Conservation (phyloP, 306 rosid genomes). For the Cucurbita moschata region DNA sequence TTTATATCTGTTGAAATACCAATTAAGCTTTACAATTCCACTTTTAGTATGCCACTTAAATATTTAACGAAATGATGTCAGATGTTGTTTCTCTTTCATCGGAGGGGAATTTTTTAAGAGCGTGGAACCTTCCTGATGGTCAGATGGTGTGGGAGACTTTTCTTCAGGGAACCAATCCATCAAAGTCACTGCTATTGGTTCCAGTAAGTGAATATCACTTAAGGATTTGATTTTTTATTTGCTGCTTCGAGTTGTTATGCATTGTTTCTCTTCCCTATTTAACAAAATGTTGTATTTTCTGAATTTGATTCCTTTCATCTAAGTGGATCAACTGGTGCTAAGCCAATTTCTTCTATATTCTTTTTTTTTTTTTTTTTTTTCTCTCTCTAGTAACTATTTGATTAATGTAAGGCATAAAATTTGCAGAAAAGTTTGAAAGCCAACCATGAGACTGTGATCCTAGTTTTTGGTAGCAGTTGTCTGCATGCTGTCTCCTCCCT, state of each 20-base stretch:
- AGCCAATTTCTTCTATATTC: background rate
- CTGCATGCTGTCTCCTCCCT: slow-evolving; percentile 73
- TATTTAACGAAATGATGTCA: slow-evolving; percentile 22
- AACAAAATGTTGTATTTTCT: background rate
- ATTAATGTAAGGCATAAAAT: slow-evolving; percentile 16
- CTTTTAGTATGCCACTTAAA: slow-evolving; percentile 3
- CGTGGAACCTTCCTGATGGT: slow-evolving; percentile 98
- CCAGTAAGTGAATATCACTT: slow-evolving; percentile 42
- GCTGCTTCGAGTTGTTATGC: background rate
- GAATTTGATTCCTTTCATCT: background rate
- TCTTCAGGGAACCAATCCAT: slow-evolving; percentile 44
- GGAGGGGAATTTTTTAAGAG: slow-evolving; percentile 67
- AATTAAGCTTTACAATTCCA: background rate
- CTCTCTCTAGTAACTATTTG: background rate
- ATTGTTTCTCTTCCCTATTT: background rate
- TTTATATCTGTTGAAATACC: background rate
- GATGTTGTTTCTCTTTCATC: slow-evolving; percentile 89
- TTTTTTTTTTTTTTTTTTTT: background rate
- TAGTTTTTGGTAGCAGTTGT: slow-evolving; percentile 54
- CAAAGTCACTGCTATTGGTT: slow-evolving; percentile 52
- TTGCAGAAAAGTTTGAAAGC: slow-evolving; percentile 66
- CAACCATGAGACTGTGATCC: slow-evolving; percentile 58
- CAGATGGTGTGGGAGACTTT: slow-evolving; percentile 94
- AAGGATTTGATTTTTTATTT: background rate
- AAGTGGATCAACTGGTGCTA: background rate